Evolutionary conservation across 164 flowering plant genomes (phyloP).

Genomic region (Cinnamomum micranthum): DNA sequence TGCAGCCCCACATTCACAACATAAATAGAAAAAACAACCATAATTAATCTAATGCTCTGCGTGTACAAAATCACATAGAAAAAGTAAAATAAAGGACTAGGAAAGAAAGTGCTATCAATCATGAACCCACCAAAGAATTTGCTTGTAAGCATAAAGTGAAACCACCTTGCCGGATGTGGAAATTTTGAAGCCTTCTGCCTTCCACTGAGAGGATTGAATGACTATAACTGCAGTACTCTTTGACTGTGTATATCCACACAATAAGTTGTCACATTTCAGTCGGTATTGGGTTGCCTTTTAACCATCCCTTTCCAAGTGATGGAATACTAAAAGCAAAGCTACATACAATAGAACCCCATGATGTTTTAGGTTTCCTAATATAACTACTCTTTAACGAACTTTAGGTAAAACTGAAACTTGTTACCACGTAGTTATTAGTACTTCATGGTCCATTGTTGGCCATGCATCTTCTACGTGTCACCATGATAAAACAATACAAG

Average conservation of each 20-base stretch:
- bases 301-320: not conserved
- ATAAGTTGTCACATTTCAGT: not conserved
- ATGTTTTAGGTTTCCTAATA: not conserved
- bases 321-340: not conserved
- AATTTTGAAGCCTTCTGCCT: not conserved
- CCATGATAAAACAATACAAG: not conserved
- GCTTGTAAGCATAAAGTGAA: slow-evolving; percentile 1
- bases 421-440: not conserved
- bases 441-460: not conserved
- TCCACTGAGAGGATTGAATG: too few species aligned
- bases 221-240: not conserved
- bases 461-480: not conserved
- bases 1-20: too few species aligned
- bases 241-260: not conserved
- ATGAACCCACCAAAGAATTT: not conserved
- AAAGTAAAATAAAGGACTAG: too few species aligned
- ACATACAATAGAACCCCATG: not conserved
- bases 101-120: not conserved
- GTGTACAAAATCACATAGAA: too few species aligned
- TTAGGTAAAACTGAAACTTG: not conserved
- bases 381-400: not conserved
- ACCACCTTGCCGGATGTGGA: not conserved
- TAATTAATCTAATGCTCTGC: too few species aligned
- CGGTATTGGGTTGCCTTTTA: not conserved
- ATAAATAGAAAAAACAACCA: too few species aligned